Evolutionary conservation across 257 asterid species (phyloP), one percentile per base, ranked within the genome.

Genomic region (Mentha longifolia): DNA sequence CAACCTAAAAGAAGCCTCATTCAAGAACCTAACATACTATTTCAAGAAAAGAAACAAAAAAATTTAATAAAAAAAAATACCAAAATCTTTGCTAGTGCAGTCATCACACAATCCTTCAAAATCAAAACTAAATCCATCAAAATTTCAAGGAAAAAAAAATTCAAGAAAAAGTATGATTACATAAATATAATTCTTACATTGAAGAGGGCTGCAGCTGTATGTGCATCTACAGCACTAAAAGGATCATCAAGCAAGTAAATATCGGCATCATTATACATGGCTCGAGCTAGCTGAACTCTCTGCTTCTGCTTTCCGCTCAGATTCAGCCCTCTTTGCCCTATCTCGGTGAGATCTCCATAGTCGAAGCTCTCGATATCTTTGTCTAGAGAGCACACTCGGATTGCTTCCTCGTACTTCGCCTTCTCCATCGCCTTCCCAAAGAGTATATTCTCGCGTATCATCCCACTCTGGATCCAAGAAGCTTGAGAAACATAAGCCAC

Each of bases 201-300:
- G 72, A 88, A 90, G 74, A 90, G 95, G 20, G 78, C 42, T 59
- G 87, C 79, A 20, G 97, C 90, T 59, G 97, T 88, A 43, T 88
- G 96, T 68, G 97, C 97, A 84, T 91, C 97, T 8, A 92, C 93
- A 7, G 96, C 97, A 73, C 97, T 87, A 74, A 92, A 92, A 67
- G 97, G 96, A 66, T 92, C 97, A 25, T 92, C 97, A 15, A 89
- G 88, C 68, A 80, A 86, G 82, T 85, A 92, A 3, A 92, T 86
- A 13, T 92, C 92, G 5, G 93, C 89, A 74, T 87, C 92, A 19
- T 61, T 74, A 9, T 92, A 89, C 5, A 92, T 89, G 1, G 96
- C 96, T 67, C 97, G 90, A 51, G 97, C 97, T 12, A 92, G 87
- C 71, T 89, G 96, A 76, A 91, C 72, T 74, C 96, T 77, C 78